phyloP scores from a whole-genome alignment of 306 rosid species.

The Cucurbita ficifolia region DNA sequence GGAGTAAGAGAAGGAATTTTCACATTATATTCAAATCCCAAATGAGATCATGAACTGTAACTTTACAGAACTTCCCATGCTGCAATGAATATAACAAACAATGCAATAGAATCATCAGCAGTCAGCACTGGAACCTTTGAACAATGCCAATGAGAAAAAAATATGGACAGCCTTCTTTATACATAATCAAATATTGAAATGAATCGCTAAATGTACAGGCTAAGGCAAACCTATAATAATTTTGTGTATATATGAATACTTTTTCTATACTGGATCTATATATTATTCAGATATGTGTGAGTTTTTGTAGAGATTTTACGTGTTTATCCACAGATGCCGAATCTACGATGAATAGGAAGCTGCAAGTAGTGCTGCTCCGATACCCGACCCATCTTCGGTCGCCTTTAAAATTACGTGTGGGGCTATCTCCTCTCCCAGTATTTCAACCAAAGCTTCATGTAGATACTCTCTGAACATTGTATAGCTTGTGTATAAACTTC shows the following conservation, averaged over 20 bases:
- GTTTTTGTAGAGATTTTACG: slow-evolving; percentile 48
- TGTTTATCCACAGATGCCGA: slow-evolving; percentile 32
- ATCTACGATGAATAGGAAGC: slow-evolving; percentile 49
- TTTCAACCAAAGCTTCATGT: slow-evolving; percentile 61
- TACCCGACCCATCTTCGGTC: slow-evolving; percentile 81
- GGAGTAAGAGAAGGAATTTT: background rate
- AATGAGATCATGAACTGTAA: background rate
- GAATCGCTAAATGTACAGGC: slow-evolving; percentile 65
- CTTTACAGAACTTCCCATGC: background rate
- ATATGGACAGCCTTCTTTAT: slow-evolving; percentile 7
- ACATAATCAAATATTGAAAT: slow-evolving; percentile 16
- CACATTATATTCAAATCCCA: background rate
- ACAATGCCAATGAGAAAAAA: background rate
- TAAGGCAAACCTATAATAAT: background rate
- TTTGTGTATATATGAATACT: slow-evolving; percentile 25
- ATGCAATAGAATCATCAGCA: background rate
- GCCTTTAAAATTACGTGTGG: slow-evolving; percentile 55
- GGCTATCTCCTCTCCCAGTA: slow-evolving; percentile 65
- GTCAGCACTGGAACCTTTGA: background rate
- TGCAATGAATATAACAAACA: slow-evolving; percentile 1
- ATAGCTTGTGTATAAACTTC: slow-evolving; percentile 64
- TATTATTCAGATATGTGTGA: slow-evolving; percentile 20
- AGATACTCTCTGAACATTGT: slow-evolving; percentile 57
- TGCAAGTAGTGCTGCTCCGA: slow-evolving; percentile 77
- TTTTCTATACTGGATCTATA: slow-evolving; percentile 4